Base-by-base conservation (phyloP, 805 yeast genomes). In the Grigorovia transvaalensis region DNA sequence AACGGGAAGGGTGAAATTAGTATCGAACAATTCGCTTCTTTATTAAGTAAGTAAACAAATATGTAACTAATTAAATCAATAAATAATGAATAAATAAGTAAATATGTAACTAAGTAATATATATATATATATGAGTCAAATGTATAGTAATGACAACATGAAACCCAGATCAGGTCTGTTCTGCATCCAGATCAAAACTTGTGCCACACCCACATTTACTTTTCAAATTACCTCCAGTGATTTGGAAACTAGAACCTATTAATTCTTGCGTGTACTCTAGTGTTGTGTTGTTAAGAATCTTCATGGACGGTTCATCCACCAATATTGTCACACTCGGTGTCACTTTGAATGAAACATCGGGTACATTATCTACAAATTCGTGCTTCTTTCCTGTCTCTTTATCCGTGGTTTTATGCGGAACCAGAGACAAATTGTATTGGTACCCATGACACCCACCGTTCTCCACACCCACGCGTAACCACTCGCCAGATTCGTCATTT, bases 361-460 rank as follows among this genome's bases (percentile, higher is more conserved):
- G 68, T 9, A 59, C 69, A 35, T 69, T 67, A 6, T 66, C 68
- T 1, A 58, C 61, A 41, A 53, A 53, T n/a, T 60, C 62, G 19
- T 59, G 59, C 4, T 55, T 53, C 17, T 53, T 55, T 17, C 23
- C 18, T 3, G 13, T 8, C 5, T 29, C 30, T 8, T 18, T 18
- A n/a, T 40, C 30, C 17, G 47, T 47, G 30, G 54, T 59, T 43
- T 55, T 91, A 83, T 50, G 47, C 11, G 44, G 45, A n/a, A 50
- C 75, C 46, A 93, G 73, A 50, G 80, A 77, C 61, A 93, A 71
- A 56, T 84, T 77, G 64, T 93, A 93, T 68, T 93, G 98, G 69
- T 88, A 93, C 18, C 99, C 99, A 67, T 93, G 99, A 66, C 99
- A 93, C 1, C 99, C 99, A 9, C 99, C 99, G 62, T 95, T 85